Evolutionary conservation across 164 flowering plant genomes (phyloP).

Genomic region (Stephania cephalantha): DNA sequence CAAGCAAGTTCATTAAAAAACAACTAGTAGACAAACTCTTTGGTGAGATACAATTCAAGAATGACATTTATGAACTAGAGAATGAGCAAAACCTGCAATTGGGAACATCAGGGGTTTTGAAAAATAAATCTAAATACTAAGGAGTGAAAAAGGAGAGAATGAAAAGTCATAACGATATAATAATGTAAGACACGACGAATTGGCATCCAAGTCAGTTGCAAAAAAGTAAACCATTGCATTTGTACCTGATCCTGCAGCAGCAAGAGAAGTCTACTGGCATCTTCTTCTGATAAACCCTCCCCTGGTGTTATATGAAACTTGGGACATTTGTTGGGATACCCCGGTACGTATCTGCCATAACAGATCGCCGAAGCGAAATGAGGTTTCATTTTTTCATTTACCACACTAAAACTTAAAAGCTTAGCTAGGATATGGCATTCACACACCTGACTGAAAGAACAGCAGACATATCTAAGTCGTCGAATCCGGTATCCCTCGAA

Average conservation of each 20-base stretch:
- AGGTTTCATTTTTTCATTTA: too few species aligned
- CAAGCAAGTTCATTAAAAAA: not conserved
- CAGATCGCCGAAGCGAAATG: not conserved
- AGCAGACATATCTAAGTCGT: conserved; percentile 64
- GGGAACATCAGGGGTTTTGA: too few species aligned
- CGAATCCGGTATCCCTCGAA: conserved; percentile 65
- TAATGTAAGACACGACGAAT: too few species aligned
- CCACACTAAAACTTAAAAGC: not conserved
- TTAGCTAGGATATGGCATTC: not conserved
- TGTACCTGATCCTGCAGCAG: conserved; percentile 78
- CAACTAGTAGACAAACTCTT: not conserved
- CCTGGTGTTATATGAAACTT: conserved; percentile 73
- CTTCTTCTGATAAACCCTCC: conserved; percentile 55
- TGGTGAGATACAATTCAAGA: not conserved
- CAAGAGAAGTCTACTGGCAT: conserved; percentile 60
- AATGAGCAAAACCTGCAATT: too few species aligned
- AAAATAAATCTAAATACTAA: too few species aligned
- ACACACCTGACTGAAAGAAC: conserved; percentile 66
- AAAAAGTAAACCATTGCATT: too few species aligned
- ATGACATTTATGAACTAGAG: not conserved
- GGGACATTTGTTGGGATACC: conserved; percentile 93
- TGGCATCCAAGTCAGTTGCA: too few species aligned
- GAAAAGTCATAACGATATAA: too few species aligned
- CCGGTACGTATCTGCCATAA: conserved; percentile 62
- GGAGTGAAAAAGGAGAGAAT: too few species aligned